A percentile compares a stretch with the other conserved stretches of the same genome.
These are phyloP conservation scores for Carex scoparia DNA, from an alignment of 176 grass and related monocot genomes.

Conservation along the genomic window DNA sequence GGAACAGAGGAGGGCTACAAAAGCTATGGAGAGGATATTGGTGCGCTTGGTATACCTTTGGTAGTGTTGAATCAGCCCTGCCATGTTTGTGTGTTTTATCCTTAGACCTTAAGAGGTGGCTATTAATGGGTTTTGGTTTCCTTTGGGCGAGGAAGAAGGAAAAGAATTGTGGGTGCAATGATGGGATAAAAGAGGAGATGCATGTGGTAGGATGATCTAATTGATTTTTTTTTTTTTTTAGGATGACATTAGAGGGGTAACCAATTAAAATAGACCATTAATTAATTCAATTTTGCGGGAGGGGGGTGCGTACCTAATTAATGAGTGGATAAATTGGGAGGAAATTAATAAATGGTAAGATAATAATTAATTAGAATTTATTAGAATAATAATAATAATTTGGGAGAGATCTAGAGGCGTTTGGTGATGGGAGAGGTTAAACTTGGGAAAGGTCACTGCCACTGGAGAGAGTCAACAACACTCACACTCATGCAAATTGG, in stretches of 20 bases:
- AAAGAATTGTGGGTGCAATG: constrained; percentile 25
- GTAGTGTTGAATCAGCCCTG: constrained; percentile 5
- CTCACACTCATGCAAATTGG: neutral
- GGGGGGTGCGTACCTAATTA: neutral
- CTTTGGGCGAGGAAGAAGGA: neutral
- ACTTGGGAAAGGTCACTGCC: neutral
- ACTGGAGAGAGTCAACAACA: neutral
- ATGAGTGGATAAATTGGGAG: constrained; percentile 14
- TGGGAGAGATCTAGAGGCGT: constrained; percentile 1
- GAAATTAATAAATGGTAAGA: neutral
- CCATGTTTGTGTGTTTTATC: constrained; percentile 15
- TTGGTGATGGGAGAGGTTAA: neutral
- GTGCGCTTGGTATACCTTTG: constrained; percentile 25
- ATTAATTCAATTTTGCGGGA: too few species aligned
- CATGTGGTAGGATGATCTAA: neutral
- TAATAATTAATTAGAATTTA: neutral
- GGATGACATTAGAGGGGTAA: neutral
- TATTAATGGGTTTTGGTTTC: neutral
- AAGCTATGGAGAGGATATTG: constrained; percentile 37
- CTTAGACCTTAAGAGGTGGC: neutral
- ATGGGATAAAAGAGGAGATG: constrained; percentile 6
- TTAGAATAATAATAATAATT: constrained; percentile 18
- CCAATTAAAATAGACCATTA: neutral
- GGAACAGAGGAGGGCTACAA: constrained; percentile 68
- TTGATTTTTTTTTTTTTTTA: neutral